Percentiles rank a stretch among this genome's conserved stretches.
Conservation (phyloP, 257 asterid genomes). For the Euphrasia confusa region DNA sequence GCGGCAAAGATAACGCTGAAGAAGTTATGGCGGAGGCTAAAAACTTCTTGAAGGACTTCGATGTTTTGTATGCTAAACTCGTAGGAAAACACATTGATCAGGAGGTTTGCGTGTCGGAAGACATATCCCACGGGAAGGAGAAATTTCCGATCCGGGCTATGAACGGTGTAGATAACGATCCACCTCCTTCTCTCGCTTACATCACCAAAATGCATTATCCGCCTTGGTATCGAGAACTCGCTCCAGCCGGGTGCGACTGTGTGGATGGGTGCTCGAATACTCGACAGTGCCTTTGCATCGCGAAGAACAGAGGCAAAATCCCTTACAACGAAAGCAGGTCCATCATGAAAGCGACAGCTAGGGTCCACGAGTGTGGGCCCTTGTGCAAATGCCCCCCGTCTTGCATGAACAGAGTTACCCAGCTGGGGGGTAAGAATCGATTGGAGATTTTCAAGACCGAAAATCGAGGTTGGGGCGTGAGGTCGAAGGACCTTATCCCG, state of each 20-base stretch:
- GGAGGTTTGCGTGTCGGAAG: conserved; percentile 27
- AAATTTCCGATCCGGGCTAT: conserved; percentile 42
- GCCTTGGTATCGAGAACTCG: conserved; percentile 21
- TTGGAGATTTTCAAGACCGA: conserved; percentile 73
- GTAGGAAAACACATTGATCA: too few species aligned
- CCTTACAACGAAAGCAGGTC: conserved; percentile 54
- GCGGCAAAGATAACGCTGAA: too few species aligned
- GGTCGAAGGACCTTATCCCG: conserved; percentile 46
- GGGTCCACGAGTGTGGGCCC: conserved; percentile 80
- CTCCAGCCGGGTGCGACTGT: conserved; percentile 63
- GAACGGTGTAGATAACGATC: conserved; percentile 42
- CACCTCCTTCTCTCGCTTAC: conserved; percentile 50
- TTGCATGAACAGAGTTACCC: conserved; percentile 71
- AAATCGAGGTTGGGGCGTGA: conserved; percentile 81
- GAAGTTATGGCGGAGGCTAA: too few species aligned
- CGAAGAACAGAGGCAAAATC: conserved; percentile 51
- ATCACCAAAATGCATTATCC: conserved; percentile 43
- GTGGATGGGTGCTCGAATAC: conserved; percentile 54
- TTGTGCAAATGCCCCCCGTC: conserved; percentile 73
- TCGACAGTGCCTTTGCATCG: conserved; percentile 46
- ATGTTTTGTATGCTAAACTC: too few species aligned
- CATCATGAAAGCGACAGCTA: conserved; percentile 36
- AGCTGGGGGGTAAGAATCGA: conserved; percentile 40
- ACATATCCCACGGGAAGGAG: conserved; percentile 62
- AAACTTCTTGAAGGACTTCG: too few species aligned